Conservation (phyloP, 2,329 filamentous ascomycete species). For the Cytospora piceae region DNA sequence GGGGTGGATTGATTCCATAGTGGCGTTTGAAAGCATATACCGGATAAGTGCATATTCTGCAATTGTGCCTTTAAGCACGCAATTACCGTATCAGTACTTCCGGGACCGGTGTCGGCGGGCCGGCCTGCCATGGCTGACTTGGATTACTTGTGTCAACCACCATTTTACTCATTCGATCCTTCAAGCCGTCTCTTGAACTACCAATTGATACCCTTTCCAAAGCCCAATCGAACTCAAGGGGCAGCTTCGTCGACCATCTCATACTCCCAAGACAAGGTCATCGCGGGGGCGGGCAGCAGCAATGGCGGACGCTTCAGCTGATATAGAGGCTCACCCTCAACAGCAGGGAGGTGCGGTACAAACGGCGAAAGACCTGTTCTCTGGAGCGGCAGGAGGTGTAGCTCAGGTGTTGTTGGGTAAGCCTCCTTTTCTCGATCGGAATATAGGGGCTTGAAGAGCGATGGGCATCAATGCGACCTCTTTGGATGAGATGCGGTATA, state of each 20-base stretch:
- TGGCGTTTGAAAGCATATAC: background rate
- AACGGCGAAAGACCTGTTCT: constrained; percentile 85
- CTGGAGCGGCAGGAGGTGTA: constrained; percentile 87
- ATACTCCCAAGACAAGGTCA: background rate
- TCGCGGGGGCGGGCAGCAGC: constrained; percentile 23
- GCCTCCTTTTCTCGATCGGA: constrained; percentile 34
- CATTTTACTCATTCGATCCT: background rate
- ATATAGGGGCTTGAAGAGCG: background rate
- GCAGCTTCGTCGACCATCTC: background rate
- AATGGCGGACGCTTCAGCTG: constrained; percentile 44
- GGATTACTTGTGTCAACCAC: constrained; percentile 1
- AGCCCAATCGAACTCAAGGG: background rate
- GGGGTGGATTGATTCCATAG: background rate
- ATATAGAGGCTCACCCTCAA: constrained; percentile 41
- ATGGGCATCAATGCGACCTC: background rate
- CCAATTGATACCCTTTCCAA: background rate
- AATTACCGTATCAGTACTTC: constrained; percentile 20
- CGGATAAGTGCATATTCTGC: constrained; percentile 5
- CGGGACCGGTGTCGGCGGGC: constrained; percentile 29
- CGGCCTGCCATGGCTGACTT: background rate
- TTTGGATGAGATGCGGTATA: background rate
- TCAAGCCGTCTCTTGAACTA: background rate
- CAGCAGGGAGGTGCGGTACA: constrained; percentile 49
- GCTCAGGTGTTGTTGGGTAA: constrained; percentile 92
- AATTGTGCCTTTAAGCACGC: constrained; percentile 24